Conservation (phyloP, 176 grass and related monocot genomes). For the Carex pumila region DNA sequence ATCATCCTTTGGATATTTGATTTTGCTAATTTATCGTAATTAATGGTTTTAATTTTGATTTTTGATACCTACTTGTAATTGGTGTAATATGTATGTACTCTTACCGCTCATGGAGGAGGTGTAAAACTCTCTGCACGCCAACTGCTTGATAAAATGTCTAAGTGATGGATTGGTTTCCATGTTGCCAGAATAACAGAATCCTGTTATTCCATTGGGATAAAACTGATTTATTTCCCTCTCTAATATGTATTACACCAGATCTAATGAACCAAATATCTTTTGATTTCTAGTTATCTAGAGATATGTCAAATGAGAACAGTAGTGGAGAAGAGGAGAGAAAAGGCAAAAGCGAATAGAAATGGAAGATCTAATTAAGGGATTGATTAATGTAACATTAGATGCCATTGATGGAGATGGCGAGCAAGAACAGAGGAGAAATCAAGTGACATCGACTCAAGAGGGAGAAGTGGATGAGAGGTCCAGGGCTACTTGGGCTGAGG, state of each 20-base stretch:
- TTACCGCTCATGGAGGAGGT: no score
- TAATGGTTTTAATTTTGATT: no score
- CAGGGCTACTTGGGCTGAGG: constrained; percentile 83
- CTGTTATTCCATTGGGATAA: no score
- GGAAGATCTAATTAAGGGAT: constrained; percentile 77
- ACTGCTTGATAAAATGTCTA: no score
- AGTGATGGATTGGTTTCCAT: no score
- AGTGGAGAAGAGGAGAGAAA: neutral
- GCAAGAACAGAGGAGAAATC: constrained; percentile 33
- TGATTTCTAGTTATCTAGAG: neutral
- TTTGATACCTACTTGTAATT: no score
- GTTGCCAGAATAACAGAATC: no score
- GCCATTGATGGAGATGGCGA: constrained; percentile 22
- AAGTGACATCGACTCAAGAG: constrained; percentile 1
- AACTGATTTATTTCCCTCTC: no score
- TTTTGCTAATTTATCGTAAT: no score
- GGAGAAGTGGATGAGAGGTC: constrained; percentile 37
- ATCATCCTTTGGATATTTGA: no score
- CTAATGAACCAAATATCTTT: constrained; percentile 19
- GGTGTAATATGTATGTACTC: no score
- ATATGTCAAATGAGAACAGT: neutral
- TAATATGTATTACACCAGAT: constrained; percentile 22
- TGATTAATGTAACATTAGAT: constrained; percentile 60
- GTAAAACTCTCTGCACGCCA: no score
- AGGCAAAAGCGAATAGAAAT: constrained; percentile 20